Conservation (phyloP, 148 eudicot species). For the Rhododendron simsii region DNA sequence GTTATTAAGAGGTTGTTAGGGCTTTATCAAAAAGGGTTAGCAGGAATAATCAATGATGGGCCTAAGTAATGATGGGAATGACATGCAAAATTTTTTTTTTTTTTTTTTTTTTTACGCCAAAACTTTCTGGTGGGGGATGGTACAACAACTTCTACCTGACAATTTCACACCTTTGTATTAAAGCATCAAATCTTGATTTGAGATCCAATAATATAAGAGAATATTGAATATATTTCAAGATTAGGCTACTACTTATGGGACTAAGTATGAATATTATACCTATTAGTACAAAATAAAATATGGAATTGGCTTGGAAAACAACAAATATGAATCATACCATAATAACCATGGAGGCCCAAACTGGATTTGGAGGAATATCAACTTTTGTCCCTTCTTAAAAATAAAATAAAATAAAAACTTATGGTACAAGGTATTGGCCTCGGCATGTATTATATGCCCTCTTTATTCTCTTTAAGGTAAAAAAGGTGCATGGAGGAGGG, state of each 20-base stretch:
- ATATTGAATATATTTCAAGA: neutral
- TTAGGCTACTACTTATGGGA: neutral
- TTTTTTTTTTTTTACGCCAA: neutral
- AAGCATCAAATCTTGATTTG: neutral
- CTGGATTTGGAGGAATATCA: neutral
- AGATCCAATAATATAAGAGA: neutral
- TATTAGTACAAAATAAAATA: neutral
- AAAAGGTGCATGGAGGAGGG: too few relatives aligned
- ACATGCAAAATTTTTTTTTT: neutral
- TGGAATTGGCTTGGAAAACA: neutral
- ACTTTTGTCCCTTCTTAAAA: neutral
- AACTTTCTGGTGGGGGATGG: conserved; percentile 13
- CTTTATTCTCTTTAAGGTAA: neutral
- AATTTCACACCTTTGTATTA: neutral
- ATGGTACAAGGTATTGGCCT: neutral
- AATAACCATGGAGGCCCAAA: neutral
- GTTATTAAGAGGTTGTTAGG: conserved; percentile 16
- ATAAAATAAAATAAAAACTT: neutral
- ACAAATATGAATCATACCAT: neutral
- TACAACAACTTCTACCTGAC: conserved; percentile 17
- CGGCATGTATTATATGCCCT: neutral
- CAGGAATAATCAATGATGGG: conserved; percentile 23
- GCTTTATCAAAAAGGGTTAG: conserved; percentile 35
- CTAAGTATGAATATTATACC: neutral
- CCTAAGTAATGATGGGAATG: conserved; percentile 23